Conservation (phyloP, 352 stramenopile species). For the Phytophthora megakarya region DNA sequence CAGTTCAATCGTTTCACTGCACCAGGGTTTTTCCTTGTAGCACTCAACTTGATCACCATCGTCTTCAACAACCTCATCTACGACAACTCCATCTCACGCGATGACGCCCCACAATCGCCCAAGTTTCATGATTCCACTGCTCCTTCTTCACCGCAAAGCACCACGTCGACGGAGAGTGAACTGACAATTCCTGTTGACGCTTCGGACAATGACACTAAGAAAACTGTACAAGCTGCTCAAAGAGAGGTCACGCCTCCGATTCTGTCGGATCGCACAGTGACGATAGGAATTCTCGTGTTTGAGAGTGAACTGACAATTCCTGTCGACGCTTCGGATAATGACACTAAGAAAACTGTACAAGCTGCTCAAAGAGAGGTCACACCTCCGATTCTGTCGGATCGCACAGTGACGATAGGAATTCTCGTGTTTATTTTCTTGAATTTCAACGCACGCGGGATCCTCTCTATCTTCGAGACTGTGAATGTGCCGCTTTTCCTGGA, state of each 20-base stretch:
- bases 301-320: too few relatives aligned
- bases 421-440: slow-evolving; percentile 73
- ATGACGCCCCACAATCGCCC: slow-evolving; percentile 42
- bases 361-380: background rate
- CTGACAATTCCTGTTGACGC: slow-evolving; percentile 10
- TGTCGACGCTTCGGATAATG: too few relatives aligned
- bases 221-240: background rate
- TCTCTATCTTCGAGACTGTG: slow-evolving; percentile 77
- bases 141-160: background rate
- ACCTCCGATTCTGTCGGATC: slow-evolving; percentile 35
- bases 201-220: background rate
- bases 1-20: slow-evolving; percentile 65
- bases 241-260: background rate
- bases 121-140: background rate
- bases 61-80: slow-evolving; percentile 50
- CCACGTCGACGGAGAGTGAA: slow-evolving; percentile 2
- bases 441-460: slow-evolving; percentile 60
- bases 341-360: background rate
- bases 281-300: slow-evolving; percentile 54
- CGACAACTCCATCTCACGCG: slow-evolving; percentile 48
- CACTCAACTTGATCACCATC: slow-evolving; percentile 55
- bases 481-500: slow-evolving; percentile 65
- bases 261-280: slow-evolving; percentile 43
- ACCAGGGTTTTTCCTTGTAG: slow-evolving; percentile 57
- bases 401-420: slow-evolving; percentile 44